A percentile compares a stretch with the other conserved stretches of the same genome.
These are phyloP conservation scores for Amylocarpus encephaloides DNA, from an alignment of 2,329 filamentous ascomycete genomes.

Conservation along the genomic window DNA sequence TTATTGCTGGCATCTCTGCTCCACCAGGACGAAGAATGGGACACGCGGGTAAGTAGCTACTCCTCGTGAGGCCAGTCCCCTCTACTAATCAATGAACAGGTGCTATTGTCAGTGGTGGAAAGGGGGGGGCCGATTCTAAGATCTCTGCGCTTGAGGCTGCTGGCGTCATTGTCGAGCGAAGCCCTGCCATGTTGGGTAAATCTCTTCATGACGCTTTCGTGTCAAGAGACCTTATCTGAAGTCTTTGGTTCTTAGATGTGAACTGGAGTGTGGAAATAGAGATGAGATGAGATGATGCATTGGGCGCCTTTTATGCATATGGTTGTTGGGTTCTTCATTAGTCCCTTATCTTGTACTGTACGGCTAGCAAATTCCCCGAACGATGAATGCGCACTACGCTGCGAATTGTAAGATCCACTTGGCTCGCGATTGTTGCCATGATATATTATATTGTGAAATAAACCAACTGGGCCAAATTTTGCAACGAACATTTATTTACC, in stretches of 20 bases:
- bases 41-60: conserved; percentile 64
- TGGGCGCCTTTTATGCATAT: conserved; percentile 27
- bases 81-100: conserved; percentile 31
- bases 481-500: neutral
- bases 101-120: conserved; percentile 94
- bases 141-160: conserved; percentile 89
- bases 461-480: neutral
- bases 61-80: too few relatives aligned
- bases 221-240: conserved; percentile 85
- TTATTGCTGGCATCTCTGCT: conserved; percentile 97
- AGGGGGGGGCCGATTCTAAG: conserved; percentile 97
- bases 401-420: neutral
- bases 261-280: conserved; percentile 19
- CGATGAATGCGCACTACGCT: conserved; percentile 5
- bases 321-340: conserved; percentile 24
- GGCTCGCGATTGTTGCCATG: neutral
- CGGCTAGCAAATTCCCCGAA: conserved; percentile 27
- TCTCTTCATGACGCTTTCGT: conserved; percentile 93
- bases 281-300: conserved; percentile 21
- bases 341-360: conserved; percentile 33
- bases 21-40: conserved; percentile 96
- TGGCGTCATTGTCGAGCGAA: conserved; percentile 93
- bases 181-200: conserved; percentile 87
- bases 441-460: neutral
- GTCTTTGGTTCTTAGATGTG: neutral